A percentile compares a stretch with the other conserved stretches of the same genome.
Evolutionary conservation across 495 filamentous ascomycete genomes (phyloP).

Genomic region (Penicillium cinerascens): DNA sequence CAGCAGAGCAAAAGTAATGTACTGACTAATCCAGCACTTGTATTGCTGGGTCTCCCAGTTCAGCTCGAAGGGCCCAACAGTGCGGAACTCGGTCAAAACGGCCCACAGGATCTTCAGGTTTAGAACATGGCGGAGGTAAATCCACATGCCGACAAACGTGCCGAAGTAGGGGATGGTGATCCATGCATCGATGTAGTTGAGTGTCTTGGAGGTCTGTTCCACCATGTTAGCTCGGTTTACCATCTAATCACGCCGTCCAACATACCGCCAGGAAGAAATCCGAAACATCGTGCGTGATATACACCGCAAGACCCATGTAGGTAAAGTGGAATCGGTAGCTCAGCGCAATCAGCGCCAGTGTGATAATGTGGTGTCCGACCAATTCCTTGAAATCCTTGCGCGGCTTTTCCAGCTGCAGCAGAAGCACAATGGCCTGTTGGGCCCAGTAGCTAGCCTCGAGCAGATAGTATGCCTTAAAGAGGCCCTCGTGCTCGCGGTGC

Average conservation of each 20-base stretch:
- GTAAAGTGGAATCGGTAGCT: conserved; percentile 99
- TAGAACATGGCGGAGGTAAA: conserved; percentile 87
- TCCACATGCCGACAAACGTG: conserved; percentile 80
- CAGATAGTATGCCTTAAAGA: conserved; percentile 97
- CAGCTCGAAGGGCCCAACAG: conserved; percentile 81
- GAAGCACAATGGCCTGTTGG: conserved; percentile 88
- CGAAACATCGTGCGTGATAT: conserved; percentile 92
- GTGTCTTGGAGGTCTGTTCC: conserved; percentile 78
- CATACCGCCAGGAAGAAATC: conserved; percentile 97
- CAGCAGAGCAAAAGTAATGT: conserved; percentile 67
- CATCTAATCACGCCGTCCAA: background rate
- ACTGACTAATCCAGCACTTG: conserved; percentile 74
- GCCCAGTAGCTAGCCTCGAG: conserved; percentile 95
- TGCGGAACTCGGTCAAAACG: conserved; percentile 82
- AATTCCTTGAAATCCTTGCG: conserved; percentile 96
- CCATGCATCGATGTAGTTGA: conserved; percentile 84
- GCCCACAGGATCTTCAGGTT: conserved; percentile 86
- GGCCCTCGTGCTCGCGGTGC: conserved; percentile 74
- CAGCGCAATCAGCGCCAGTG: conserved; percentile 76
- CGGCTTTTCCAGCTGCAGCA: conserved; percentile 89
- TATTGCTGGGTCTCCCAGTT: conserved; percentile 83
- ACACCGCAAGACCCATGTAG: conserved; percentile 94
- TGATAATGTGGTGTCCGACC: conserved; percentile 91
- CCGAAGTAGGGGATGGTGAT: conserved; percentile 80
- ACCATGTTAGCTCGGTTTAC: background rate